Percentiles rank a stretch among this genome's conserved stretches.
phyloP scores from a whole-genome alignment of 805 yeast species.

The Candida golubevii region DNA sequence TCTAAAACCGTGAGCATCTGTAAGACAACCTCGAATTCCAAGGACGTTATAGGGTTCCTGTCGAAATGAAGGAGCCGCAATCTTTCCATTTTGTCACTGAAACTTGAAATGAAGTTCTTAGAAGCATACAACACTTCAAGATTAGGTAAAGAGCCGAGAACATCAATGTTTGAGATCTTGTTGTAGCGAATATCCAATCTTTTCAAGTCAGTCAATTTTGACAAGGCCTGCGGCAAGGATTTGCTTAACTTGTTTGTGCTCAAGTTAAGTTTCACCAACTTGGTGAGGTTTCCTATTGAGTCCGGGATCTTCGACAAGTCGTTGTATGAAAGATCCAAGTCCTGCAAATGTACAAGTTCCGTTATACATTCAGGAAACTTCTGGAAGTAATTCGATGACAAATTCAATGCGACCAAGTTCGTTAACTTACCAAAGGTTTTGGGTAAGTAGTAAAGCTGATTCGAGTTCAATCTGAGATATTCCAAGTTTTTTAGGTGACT shows the following conservation, averaged over 20 bases:
- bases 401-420: conserved; percentile 56
- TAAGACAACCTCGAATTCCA: conserved; percentile 51
- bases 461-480: conserved; percentile 66
- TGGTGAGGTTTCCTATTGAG: conserved; percentile 52
- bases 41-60: conserved; percentile 77
- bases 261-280: conserved; percentile 64
- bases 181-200: conserved; percentile 79
- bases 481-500: conserved; percentile 51
- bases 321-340: conserved; percentile 81
- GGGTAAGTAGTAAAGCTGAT: conserved; percentile 63
- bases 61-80: conserved; percentile 69
- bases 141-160: conserved; percentile 52
- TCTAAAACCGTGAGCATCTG: conserved; percentile 66
- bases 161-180: conserved; percentile 49
- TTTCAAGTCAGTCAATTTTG: conserved; percentile 51
- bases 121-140: conserved; percentile 71
- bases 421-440: conserved; percentile 52
- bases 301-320: conserved; percentile 58
- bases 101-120: conserved; percentile 69
- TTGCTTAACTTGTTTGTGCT: conserved; percentile 65
- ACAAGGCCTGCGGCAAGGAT: conserved; percentile 49
- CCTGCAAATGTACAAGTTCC: conserved; percentile 52
- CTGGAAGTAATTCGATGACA: conserved; percentile 72
- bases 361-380: conserved; percentile 63
- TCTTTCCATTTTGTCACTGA: conserved; percentile 57